Evolutionary conservation across 805 yeast species (phyloP).

Genomic region (Candida vaughaniae): DNA sequence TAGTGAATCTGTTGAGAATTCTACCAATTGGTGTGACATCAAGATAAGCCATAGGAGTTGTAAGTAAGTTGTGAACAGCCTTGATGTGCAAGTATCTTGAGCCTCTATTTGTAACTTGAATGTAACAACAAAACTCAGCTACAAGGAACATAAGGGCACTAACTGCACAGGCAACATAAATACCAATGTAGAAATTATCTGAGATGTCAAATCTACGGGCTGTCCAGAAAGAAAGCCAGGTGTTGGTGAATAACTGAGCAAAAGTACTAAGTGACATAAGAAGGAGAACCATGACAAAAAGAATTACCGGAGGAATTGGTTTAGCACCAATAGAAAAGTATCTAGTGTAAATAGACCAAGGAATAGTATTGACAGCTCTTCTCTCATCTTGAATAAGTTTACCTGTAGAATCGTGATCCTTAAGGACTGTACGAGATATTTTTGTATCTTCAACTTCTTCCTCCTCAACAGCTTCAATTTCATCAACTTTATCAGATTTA

Average conservation of each 20-base stretch:
- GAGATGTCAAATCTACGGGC: constrained; percentile 40
- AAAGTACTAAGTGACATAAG: constrained; percentile 43
- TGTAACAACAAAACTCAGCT: constrained; percentile 45
- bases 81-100: constrained; percentile 54
- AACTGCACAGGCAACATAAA: constrained; percentile 62
- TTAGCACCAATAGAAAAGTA: constrained; percentile 60
- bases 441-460: constrained; percentile 2
- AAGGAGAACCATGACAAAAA: constrained; percentile 20
- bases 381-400: constrained; percentile 48
- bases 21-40: constrained; percentile 89
- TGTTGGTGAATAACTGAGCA: constrained; percentile 58
- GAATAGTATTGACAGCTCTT: constrained; percentile 57
- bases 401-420: constrained; percentile 21
- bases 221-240: constrained; percentile 86
- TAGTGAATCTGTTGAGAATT: constrained; percentile 80
- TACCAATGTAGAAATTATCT: constrained; percentile 66
- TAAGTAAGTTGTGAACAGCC: constrained; percentile 60
- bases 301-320: constrained; percentile 12
- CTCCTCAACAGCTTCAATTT: constrained; percentile 8
- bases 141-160: constrained; percentile 47
- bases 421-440: constrained; percentile 3
- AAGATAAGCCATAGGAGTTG: constrained; percentile 78
- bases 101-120: constrained; percentile 51
- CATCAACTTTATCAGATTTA: neutral
- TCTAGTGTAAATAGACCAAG: constrained; percentile 46